Base-by-base conservation (phyloP, 2,329 filamentous ascomycete genomes). In the Pseudogymnoascus sp. region DNA sequence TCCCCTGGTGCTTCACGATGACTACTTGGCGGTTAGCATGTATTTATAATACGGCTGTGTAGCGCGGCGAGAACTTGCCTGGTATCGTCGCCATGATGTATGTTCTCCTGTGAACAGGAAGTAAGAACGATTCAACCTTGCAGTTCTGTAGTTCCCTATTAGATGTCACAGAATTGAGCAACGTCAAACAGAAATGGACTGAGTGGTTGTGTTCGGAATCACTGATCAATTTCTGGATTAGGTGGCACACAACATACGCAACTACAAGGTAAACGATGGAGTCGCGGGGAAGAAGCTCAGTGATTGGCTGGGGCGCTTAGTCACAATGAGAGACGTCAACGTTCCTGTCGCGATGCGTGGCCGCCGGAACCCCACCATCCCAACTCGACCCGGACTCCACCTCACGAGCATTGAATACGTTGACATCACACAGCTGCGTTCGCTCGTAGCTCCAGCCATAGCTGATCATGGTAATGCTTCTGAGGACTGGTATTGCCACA, bases 1-100 rank as follows among this genome's bases (percentile, higher is more conserved):
- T 96, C 77, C 92, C 92, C 72, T 91, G 86, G 73, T 99, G 92
- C 76, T 95, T 97, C 67, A 99, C 87, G 71, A 91, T 80, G 67
- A 99, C 92, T 95, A 65, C 38, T 63, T 61, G 58, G 26, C 9
- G 10, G 19, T 67, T 64, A 68, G 63, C 59, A 65, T 7, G 41
- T 58, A 13, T 55, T 34, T 19, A 48, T 18, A 26, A 18, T 12
- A 38, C 15, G 26, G 10, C 15, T n/a, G 59, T 18, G 28, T 23
- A 26, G 10, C 7, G 37, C 13, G 45, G 34, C 55, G 45, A 45
- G 37, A 66, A 66, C 65, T 63, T 61, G 70, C 70, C 67, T 65
- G 69, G 69, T 57, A 71, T 71, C 28, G 64, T 67, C 23, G 67
- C 69, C 70, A 71, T 71, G 61, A 38, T 65, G 65, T 39, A 28